Percentiles rank a stretch among this genome's conserved stretches.
phyloP scores from a whole-genome alignment of 208 protist species.

The Trypanosoma conorhini region DNA sequence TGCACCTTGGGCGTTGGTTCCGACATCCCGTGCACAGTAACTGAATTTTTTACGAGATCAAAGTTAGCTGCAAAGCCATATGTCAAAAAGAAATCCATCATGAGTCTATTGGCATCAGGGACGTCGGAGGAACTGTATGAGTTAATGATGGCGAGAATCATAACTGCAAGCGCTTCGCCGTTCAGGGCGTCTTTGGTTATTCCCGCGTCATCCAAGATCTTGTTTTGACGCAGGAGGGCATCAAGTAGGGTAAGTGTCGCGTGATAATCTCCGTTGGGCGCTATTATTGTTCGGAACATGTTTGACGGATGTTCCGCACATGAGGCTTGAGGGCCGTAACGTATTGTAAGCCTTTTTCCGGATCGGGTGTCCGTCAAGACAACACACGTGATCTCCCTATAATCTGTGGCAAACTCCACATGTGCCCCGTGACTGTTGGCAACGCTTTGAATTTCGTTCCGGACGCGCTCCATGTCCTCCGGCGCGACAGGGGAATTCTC shows the following conservation, averaged over 20 bases:
- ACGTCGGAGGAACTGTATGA: constrained; percentile 33
- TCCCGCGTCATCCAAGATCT: constrained; percentile 40
- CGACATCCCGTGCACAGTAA: constrained; percentile 29
- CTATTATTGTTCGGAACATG: constrained; percentile 23
- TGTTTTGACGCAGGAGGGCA: constrained; percentile 46
- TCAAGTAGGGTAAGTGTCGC: constrained; percentile 32
- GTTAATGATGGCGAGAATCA: constrained; percentile 47
- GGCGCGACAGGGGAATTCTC: constrained; percentile 21
- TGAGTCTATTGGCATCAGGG: constrained; percentile 31
- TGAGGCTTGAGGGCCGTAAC: constrained; percentile 33
- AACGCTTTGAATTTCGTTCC: constrained; percentile 9
- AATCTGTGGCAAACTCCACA: constrained; percentile 38
- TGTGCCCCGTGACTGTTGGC: constrained; percentile 27
- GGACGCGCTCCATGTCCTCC: constrained; percentile 15
- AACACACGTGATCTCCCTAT: constrained; percentile 35
- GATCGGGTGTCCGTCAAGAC: constrained; percentile 32
- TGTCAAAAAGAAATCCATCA: constrained; percentile 51
- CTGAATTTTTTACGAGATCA: constrained; percentile 29
- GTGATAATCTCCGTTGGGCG: constrained; percentile 12
- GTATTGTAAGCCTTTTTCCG: constrained; percentile 36
- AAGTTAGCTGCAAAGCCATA: constrained; percentile 51
- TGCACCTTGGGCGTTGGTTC: constrained; percentile 31
- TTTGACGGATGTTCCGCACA: constrained; percentile 20
- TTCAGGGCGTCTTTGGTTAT: constrained; percentile 28
- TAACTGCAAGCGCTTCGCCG: constrained; percentile 40